Base-by-base conservation (phyloP, 2,329 filamentous ascomycete genomes). In the Aspergillus japonicus region DNA sequence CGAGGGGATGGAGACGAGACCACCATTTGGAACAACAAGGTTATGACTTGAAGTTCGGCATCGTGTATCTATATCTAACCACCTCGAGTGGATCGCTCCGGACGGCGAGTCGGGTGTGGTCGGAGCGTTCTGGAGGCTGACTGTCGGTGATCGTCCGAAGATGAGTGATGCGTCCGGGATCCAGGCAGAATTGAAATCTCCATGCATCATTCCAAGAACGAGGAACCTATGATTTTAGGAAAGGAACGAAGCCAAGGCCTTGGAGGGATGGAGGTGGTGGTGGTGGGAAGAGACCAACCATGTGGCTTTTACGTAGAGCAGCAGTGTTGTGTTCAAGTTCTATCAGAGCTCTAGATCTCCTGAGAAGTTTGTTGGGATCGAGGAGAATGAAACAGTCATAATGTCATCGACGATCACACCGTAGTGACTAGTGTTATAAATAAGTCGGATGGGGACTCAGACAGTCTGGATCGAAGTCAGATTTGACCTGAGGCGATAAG, bases 301-400 rank as follows among this genome's bases (percentile, higher is more conserved):
- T 47, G 48, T 51, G 53, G 47, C 50, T 62, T 66, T 60, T 50
- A 64, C 63, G 65, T 60, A 65, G 56, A 56, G 23, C 50, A 58
- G 60, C 58, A 58, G 56, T 55, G 63, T 8, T 10, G 56, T 55
- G 63, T 29, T 10, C 26, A 47, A 58, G 59, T 60, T 57, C 51
- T 29, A 61, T 55, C 57, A 48, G 33, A 59, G 44, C 35, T 47
- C 44, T 55, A 61, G 50, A 11, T 42, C 55, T 62, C 60, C 57
- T 54, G 58, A 63, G 59, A 44, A 33, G 33, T 49, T 16, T 44
- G 39, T 19, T 44, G 39, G 14, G 16, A 44, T 19, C 6, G 39
- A 44, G 39, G 16, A 19, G 39, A 16, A 44, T 44, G 16, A 16
- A 19, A 44, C 7, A 16, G 39, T 44, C n/a, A 44, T 44, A 44